These are phyloP conservation scores for Cucurbita pepo DNA, from an alignment of 306 rosid species.

Conservation along the genomic window DNA sequence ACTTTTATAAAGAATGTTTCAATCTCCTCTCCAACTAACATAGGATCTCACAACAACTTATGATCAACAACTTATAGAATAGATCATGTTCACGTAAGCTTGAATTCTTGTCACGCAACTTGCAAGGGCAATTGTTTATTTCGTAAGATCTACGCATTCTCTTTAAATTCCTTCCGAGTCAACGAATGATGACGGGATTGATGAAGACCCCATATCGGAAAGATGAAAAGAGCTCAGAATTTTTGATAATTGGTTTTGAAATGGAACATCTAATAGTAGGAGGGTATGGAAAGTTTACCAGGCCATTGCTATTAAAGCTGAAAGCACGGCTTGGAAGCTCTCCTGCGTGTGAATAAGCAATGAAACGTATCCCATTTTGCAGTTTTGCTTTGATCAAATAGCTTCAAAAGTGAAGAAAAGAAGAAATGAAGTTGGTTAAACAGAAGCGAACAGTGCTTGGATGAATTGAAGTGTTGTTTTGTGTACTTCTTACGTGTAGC, in stretches of 20 bases:
- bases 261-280: no score
- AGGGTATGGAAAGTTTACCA: constrained; percentile 17
- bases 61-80: no score
- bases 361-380: constrained; percentile 29
- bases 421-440: neutral
- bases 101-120: no score
- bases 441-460: neutral
- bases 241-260: no score
- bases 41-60: no score
- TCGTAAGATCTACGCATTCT: neutral
- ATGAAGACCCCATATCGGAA: no score
- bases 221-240: no score
- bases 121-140: no score
- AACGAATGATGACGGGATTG: no score
- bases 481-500: constrained; percentile 42
- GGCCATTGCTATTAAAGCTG: constrained; percentile 51
- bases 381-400: constrained; percentile 54
- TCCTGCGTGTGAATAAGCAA: constrained; percentile 77
- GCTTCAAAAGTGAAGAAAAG: constrained; percentile 17
- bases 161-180: neutral
- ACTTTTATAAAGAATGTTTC: no score
- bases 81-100: no score
- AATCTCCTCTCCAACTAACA: no score
- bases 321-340: constrained; percentile 80
- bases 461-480: neutral